Conservation (phyloP, 169 alveolate species). For the Eimeria praecox region DNA sequence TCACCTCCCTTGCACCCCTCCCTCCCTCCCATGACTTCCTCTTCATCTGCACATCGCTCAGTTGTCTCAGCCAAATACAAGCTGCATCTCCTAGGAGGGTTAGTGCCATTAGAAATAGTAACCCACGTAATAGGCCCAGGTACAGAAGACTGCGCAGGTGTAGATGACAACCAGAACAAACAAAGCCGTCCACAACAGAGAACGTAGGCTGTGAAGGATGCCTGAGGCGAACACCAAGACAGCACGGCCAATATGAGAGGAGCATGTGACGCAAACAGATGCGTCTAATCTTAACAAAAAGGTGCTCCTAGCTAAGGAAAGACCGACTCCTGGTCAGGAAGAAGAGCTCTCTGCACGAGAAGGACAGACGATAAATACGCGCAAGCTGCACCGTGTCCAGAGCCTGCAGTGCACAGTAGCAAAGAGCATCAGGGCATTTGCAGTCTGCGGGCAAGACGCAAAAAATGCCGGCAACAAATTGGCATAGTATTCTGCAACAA, state of each 20-base stretch:
- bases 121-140: slow-evolving; percentile 80
- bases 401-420: slow-evolving; percentile 54
- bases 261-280: background rate
- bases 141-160: slow-evolving; percentile 79
- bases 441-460: background rate
- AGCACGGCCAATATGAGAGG: background rate
- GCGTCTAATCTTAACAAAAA: background rate
- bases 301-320: background rate
- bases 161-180: slow-evolving; percentile 77
- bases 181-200: slow-evolving; percentile 79
- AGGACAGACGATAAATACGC: slow-evolving; percentile 76
- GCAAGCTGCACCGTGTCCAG: slow-evolving; percentile 76
- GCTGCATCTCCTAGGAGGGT: background rate
- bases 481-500: background rate
- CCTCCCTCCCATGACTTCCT: background rate
- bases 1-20: background rate
- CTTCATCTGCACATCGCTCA: background rate
- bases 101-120: background rate
- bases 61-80: background rate
- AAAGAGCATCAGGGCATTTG: background rate
- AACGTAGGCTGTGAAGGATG: slow-evolving; percentile 78
- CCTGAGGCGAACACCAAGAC: slow-evolving; percentile 35
- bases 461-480: background rate
- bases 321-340: slow-evolving; percentile 73
- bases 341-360: slow-evolving; percentile 77